These are phyloP conservation scores for Fusarium annulatum DNA, from an alignment of 2,329 filamentous ascomycete species.

Conservation along the genomic window DNA sequence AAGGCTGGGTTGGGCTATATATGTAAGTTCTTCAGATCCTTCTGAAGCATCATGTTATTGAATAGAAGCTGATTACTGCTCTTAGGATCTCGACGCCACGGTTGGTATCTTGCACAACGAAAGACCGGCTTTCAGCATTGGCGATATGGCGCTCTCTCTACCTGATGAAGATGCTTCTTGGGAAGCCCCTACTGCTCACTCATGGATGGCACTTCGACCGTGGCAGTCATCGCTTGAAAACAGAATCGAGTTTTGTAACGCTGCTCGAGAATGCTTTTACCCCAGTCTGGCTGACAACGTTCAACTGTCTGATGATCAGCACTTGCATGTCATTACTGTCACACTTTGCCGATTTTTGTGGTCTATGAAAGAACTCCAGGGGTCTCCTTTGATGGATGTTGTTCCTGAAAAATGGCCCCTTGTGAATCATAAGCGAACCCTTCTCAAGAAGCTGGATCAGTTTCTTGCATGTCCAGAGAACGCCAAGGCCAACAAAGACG, in stretches of 20 bases:
- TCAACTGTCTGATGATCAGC: not conserved
- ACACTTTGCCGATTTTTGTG: not conserved
- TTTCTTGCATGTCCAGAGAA: not conserved
- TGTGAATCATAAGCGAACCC: not conserved
- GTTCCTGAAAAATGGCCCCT: not conserved
- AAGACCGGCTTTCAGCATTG: not conserved
- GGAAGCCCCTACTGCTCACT: not conserved
- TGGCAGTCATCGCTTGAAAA: not conserved
- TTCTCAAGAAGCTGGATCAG: not conserved
- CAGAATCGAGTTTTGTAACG: not conserved
- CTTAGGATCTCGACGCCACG: not conserved
- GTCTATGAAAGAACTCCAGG: not conserved
- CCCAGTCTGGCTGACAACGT: not conserved
- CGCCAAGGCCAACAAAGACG: not conserved
- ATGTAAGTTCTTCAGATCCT: not conserved
- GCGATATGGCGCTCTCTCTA: not conserved
- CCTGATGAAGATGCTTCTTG: not conserved
- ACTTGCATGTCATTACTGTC: not conserved
- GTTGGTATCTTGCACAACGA: not conserved
- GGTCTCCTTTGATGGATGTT: not conserved
- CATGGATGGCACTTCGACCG: not conserved
- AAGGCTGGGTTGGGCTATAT: not conserved
- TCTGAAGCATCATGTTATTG: not conserved
- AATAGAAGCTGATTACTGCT: not conserved
- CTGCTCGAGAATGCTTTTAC: not conserved